A percentile compares a stretch with the other conserved stretches of the same genome.
Conservation (phyloP, 2,329 filamentous ascomycete species). For the Pezizomycotina sp. region DNA sequence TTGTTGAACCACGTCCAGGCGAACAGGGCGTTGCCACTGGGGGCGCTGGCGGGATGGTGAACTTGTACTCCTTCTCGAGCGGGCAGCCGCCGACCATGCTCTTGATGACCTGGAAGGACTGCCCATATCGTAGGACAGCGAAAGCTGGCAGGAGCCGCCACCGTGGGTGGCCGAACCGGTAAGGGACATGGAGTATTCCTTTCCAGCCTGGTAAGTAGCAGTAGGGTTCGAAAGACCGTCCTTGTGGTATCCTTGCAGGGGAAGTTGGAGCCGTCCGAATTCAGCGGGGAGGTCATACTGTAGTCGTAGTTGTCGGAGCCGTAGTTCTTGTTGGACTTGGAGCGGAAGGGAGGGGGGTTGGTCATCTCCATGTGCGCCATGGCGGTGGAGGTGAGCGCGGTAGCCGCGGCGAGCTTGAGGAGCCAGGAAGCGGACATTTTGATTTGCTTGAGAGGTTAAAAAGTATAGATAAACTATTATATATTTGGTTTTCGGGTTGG, state of each 20-base stretch:
- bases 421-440: too few relatives aligned
- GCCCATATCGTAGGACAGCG: conserved; percentile 60
- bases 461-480: too few relatives aligned
- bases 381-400: conserved; percentile 40
- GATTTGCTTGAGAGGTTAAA: too few relatives aligned
- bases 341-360: conserved; percentile 41
- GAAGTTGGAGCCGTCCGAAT: conserved; percentile 46
- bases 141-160: conserved; percentile 82
- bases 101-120: conserved; percentile 77
- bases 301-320: conserved; percentile 32
- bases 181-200: conserved; percentile 46
- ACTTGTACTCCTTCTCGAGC: conserved; percentile 39
- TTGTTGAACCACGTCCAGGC: conserved; percentile 95
- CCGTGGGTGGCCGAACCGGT: conserved; percentile 63
- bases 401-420: conserved; percentile 39
- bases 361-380: conserved; percentile 63
- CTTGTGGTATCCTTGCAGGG: conserved; percentile 58
- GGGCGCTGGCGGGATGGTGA: conserved; percentile 53
- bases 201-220: conserved; percentile 46
- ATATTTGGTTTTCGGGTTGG: too few relatives aligned
- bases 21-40: conserved; percentile 59
- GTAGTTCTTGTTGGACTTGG: conserved; percentile 1
- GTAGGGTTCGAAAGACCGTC: too few relatives aligned
- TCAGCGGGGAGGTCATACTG: conserved; percentile 58
- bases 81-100: conserved; percentile 79